These are phyloP conservation scores for Zoysia pacifica DNA, from an alignment of 176 grass and related monocot genomes.

Conservation along the genomic window DNA sequence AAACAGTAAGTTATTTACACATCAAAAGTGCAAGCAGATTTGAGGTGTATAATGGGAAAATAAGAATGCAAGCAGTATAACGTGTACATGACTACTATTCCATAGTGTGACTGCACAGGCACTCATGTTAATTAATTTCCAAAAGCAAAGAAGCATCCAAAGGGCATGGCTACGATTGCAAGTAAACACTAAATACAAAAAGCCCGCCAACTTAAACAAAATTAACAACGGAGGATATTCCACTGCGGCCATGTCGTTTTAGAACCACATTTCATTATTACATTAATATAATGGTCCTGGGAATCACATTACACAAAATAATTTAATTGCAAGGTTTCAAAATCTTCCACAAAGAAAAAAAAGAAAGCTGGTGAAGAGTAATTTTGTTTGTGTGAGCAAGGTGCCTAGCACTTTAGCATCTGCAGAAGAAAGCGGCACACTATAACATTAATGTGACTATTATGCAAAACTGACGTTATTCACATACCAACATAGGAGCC, in stretches of 20 bases:
- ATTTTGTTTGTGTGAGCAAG: neutral
- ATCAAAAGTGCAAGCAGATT: neutral
- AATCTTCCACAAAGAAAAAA: neutral
- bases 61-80: neutral
- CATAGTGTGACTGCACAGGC: neutral
- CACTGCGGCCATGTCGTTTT: neutral
- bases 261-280: neutral
- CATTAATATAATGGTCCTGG: neutral
- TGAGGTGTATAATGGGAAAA: neutral
- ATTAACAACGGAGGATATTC: neutral
- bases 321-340: neutral
- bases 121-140: conserved; percentile 2
- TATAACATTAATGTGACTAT: conserved; percentile 14
- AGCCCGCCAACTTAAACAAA: neutral
- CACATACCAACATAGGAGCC: conserved; percentile 96
- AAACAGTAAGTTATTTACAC: neutral
- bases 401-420: neutral
- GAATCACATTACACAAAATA: neutral
- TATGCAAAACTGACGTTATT: conserved; percentile 9
- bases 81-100: neutral
- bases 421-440: conserved; percentile 1
- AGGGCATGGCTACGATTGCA: neutral
- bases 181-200: neutral
- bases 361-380: neutral
- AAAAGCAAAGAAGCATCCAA: neutral